Evolutionary conservation across 305 asterid species (phyloP).

Genomic region (Fraxinus velutina): DNA sequence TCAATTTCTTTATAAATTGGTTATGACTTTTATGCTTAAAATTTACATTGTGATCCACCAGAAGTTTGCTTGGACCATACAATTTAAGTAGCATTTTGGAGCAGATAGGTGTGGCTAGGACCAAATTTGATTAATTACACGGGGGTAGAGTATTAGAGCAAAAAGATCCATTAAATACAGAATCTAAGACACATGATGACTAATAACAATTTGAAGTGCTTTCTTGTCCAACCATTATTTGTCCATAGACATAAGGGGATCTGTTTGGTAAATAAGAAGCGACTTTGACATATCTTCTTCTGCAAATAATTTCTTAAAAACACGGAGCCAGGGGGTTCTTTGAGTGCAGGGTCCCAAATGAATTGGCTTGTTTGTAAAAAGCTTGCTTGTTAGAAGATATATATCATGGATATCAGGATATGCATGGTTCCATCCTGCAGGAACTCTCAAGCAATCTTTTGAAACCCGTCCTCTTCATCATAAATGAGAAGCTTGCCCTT

Average conservation of each 20-base stretch:
- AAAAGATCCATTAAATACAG: background rate
- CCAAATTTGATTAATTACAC: background rate
- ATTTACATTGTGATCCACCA: background rate
- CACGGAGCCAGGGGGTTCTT: background rate
- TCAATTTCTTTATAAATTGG: background rate
- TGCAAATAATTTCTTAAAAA: background rate
- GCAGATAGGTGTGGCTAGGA: background rate
- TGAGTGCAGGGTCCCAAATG: background rate
- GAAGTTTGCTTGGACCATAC: conserved; percentile 3
- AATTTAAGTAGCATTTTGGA: background rate
- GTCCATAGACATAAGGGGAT: background rate
- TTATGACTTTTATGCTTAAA: background rate
- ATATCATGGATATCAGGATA: background rate
- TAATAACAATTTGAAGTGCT: background rate
- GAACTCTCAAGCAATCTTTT: background rate
- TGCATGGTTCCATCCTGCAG: background rate
- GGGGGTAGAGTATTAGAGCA: background rate
- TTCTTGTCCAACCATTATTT: background rate
- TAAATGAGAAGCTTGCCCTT: background rate
- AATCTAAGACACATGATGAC: background rate
- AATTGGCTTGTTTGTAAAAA: background rate
- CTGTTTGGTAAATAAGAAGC: background rate
- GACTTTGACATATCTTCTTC: background rate
- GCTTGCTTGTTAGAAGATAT: background rate
- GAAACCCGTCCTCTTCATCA: background rate